phyloP scores from a whole-genome alignment of 352 stramenopile genomes.

The Albugo laibachii region DNA sequence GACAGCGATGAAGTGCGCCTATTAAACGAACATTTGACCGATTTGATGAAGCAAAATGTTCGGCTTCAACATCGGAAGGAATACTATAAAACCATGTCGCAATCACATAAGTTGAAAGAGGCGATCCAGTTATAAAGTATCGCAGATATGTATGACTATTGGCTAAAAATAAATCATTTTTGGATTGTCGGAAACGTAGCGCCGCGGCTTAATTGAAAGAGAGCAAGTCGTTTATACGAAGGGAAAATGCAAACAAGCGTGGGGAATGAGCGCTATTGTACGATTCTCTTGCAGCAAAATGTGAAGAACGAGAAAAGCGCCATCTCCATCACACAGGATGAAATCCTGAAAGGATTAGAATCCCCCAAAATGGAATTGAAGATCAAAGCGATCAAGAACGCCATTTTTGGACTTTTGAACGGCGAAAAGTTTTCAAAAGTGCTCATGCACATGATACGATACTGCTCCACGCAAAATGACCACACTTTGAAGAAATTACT shows the following conservation, averaged over 20 bases:
- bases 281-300: slow-evolving; percentile 47
- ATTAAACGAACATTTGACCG: slow-evolving; percentile 72
- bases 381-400: slow-evolving; percentile 93
- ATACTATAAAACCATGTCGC: slow-evolving; percentile 12
- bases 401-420: slow-evolving; percentile 96
- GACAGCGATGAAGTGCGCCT: slow-evolving; percentile 39
- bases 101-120: not conserved
- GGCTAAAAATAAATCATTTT: no score
- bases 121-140: no score
- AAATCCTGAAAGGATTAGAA: slow-evolving; percentile 96
- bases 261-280: slow-evolving; percentile 77
- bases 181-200: no score
- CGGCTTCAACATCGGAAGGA: slow-evolving; percentile 57
- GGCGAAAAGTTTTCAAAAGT: slow-evolving; percentile 96
- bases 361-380: slow-evolving; percentile 91
- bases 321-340: slow-evolving; percentile 74
- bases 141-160: no score
- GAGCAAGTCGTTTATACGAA: no score
- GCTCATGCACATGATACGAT: slow-evolving; percentile 99
- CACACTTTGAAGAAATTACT: slow-evolving; percentile 99
- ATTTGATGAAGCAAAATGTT: slow-evolving; percentile 59
- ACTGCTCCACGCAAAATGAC: slow-evolving; percentile 98
- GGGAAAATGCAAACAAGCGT: slow-evolving; percentile 14
- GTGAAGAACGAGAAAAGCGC: slow-evolving; percentile 27
- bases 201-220: no score